Evolutionary conservation across 192 early-diverging fungal species (phyloP), one percentile per base, ranked within the genome.

Genomic region (Coemansia reversa): DNA sequence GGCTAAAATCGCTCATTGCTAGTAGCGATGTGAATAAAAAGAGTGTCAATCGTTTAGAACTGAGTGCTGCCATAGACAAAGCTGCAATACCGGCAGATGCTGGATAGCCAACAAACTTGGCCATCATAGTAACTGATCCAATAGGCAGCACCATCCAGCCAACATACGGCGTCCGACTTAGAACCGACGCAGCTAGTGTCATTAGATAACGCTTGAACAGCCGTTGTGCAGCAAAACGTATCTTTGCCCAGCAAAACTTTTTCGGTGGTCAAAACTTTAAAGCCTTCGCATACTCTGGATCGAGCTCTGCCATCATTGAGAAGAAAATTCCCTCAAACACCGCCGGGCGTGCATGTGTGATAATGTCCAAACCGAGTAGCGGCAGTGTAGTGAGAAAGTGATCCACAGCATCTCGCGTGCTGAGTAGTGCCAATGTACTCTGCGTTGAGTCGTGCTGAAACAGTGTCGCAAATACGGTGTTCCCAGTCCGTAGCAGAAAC

Each of bases 1-100:
- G 69, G 51, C 72, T 75, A 60, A 80, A 75, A n/a, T 68, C 73
- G 25, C 69, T 50, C 72, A 75, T 68, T 20, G 77, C 77, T 60
- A 80, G 54, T 16, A 80, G 68, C 53, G 77, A 75, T 24, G 74
- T 80, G 65, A 80, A 75, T 7, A 72, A 52, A 71, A 80, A 80
- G 39, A 71, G 27, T 14, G 73, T 62, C 20, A 66, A 54, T 16
- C 48, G 61, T 33, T 48, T 61, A 1, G 73, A 80, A 29, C 63
- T 69, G 6, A 69, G 77, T 14, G 69, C 62, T 25, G 71, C 51
- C 11, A 68, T 69, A 2, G 72, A 61, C 9, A 67, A 24, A 3
- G 62, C 55, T 5, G 63, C 62, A 23, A 75, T 67, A n/a, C 58
- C 72, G 2, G 47, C 65, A 1, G 77, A 54, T 2, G 47, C 52